Evolutionary conservation across 768 basidiomycete genomes (phyloP), one percentile per base, ranked within the genome.

Genomic region (Crepidotus variabilis): DNA sequence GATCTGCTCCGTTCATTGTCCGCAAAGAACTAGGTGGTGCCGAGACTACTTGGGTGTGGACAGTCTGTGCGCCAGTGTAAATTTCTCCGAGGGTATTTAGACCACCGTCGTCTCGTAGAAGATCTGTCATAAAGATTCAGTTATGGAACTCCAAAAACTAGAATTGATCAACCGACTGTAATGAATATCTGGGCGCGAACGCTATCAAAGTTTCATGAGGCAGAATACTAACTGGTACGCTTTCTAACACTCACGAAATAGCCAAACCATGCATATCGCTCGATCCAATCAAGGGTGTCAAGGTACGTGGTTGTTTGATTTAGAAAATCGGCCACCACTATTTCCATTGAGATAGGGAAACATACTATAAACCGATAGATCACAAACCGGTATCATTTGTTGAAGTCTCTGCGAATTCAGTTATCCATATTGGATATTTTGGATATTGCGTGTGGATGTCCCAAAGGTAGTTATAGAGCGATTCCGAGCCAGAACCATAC

Each of bases 341-440:
- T 20, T 39, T 13, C 33, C 22, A n/a, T n/a, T n/a, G n/a, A n/a
- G n/a, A n/a, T n/a, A n/a, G n/a, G n/a, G n/a, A n/a, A n/a, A n/a
- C n/a, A n/a, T n/a, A n/a, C 4, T 23, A 4, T 23, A 28, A 23
- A 14, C 47, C 20, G 20, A 47, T 13, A 45, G 4, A 39, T 16
- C 48, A 24, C 70, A 51, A 47, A 75, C 77, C 76, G 46, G 69
- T 69, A 49, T 70, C 68, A 62, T 78, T 79, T 47, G 70, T 65
- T 33, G 80, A 79, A 47, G 78, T 82, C 55, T 82, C 82, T 0
- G 82, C 83, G 65, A 74, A 86, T 60, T 86, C 86, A 4, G 85
- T 86, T 5, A 88, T 75, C 86, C 86, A 88, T 16, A 86, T 70
- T 2, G 83, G 78, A 24, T 69, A 68, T 47, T 83, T 58, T 51